These are phyloP conservation scores for Globisporangium sylvaticum DNA, from an alignment of 352 stramenopile genomes.

Conservation along the genomic window DNA sequence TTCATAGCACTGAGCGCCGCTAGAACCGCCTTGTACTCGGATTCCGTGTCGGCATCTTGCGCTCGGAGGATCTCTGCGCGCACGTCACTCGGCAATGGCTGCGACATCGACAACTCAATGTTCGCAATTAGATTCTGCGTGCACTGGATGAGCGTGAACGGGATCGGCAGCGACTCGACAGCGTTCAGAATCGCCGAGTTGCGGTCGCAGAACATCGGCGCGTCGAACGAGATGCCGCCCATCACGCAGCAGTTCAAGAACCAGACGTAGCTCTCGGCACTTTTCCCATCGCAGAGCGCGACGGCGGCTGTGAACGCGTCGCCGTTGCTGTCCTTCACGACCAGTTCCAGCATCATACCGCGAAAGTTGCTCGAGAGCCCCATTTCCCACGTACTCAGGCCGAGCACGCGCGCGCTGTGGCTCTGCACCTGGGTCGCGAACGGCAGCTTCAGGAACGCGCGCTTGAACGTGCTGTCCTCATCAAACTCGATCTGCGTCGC, in stretches of 20 bases:
- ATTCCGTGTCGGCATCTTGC: slow-evolving; percentile 26
- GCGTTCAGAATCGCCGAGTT: slow-evolving; percentile 22
- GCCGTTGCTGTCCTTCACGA: slow-evolving; percentile 42
- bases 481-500: slow-evolving; percentile 31
- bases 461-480: slow-evolving; percentile 27
- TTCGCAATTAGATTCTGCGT: slow-evolving; percentile 25
- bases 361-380: slow-evolving; percentile 33
- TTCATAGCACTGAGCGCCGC: slow-evolving; percentile 17
- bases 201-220: slow-evolving; percentile 37
- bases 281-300: slow-evolving; percentile 33
- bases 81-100: slow-evolving; percentile 17
- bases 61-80: slow-evolving; percentile 25
- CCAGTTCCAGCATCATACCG: slow-evolving; percentile 30
- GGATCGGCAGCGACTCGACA: slow-evolving; percentile 25
- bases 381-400: slow-evolving; percentile 31
- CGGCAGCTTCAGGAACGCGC: slow-evolving; percentile 43
- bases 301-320: slow-evolving; percentile 29
- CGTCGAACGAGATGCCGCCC: slow-evolving; percentile 25
- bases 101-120: slow-evolving; percentile 32
- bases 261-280: slow-evolving; percentile 33
- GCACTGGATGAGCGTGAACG: slow-evolving; percentile 39
- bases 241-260: slow-evolving; percentile 36
- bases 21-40: slow-evolving; percentile 29
- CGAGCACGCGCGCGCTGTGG: slow-evolving; percentile 26
- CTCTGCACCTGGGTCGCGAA: slow-evolving; percentile 29